Base-by-base conservation (phyloP, 2,329 filamentous ascomycete genomes). In the Penicillium griseofulvum region DNA sequence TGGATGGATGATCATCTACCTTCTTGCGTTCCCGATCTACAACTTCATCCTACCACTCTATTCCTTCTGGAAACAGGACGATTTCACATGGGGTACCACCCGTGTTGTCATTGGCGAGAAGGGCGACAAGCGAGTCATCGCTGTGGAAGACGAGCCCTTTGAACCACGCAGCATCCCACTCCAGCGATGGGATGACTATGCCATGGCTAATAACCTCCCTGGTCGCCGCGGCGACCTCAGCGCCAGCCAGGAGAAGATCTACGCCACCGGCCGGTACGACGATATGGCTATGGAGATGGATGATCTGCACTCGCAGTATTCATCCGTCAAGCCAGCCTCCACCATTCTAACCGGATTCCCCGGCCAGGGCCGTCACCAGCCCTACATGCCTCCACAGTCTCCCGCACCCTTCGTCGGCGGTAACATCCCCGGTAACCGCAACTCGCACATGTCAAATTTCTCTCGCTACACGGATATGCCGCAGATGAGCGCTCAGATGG, bases 51-150 rank as follows among this genome's bases (percentile, higher is more conserved):
- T 99, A 12, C 94, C 94, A 0, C 78, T 99, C 60, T 99, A 97
- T 79, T 96, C 93, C 0, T 99, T 99, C 87, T 99, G 94, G 94
- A 96, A 97, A 76, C 92, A 97, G 74, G 94, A 99, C 76, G 93
- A 99, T 77, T 99, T 99, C 81, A 87, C 87, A 2, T 99, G 94
- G 94, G 94, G 94, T 82, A 97, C 94, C 78, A 99, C 94, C 1
- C 91, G 94, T 83, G 86, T 99, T 62, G 94, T 99, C 64, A 89
- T 97, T 63, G 93, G 91, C 56, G 94, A 99, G 74, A 91, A 93
- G 74, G 93, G 92, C 60, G 84, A 84, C 71, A 96, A 96, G 78
- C 86, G 96, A 70, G 80, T 97, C n/a, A 82, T 99, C 50, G 91
- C 91, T 0, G 85, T 92, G 3, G 83, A 85, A 52, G 89, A 93